Evolutionary conservation across 441 rosid species (phyloP).

Genomic region (Macaranga tanarius): DNA sequence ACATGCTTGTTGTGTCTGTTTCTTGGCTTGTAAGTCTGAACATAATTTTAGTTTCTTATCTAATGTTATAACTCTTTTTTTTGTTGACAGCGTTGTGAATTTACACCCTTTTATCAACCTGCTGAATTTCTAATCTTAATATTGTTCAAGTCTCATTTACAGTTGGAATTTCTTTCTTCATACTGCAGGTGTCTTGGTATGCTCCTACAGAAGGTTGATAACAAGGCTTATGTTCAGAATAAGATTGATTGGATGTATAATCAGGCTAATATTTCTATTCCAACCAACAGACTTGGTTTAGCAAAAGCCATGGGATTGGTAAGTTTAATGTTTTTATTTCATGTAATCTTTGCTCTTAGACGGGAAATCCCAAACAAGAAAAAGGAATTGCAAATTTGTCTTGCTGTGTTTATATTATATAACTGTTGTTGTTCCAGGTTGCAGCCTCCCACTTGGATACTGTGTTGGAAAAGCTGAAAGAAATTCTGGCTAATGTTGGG

Average conservation of each 20-base stretch:
- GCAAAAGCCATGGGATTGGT: conserved; percentile 99
- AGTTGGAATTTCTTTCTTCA: conserved; percentile 15
- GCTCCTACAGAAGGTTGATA: conserved; percentile 95
- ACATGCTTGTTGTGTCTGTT: not conserved
- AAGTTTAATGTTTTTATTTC: conserved; percentile 27
- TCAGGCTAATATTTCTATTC: conserved; percentile 86
- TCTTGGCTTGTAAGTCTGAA: conserved; percentile 6
- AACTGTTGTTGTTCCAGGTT: conserved; percentile 56
- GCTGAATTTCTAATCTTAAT: conserved; percentile 12
- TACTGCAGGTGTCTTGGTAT: conserved; percentile 82
- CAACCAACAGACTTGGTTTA: conserved; percentile 92
- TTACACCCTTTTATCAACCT: not conserved
- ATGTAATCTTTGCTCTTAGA: conserved; percentile 8
- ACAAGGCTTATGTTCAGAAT: conserved; percentile 75
- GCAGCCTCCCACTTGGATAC: conserved; percentile 98
- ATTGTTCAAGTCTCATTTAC: not conserved
- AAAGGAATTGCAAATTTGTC: not conserved
- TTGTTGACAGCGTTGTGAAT: not conserved
- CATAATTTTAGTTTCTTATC: not conserved
- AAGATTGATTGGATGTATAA: conserved; percentile 95
- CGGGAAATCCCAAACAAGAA: too few relatives aligned
- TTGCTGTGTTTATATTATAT: conserved; percentile 21
- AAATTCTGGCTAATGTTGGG: conserved; percentile 81
- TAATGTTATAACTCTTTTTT: not conserved
- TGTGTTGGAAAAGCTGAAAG: conserved; percentile 91